phyloP scores from a whole-genome alignment of 2,329 filamentous ascomycete species.

The Fusarium algeriense region DNA sequence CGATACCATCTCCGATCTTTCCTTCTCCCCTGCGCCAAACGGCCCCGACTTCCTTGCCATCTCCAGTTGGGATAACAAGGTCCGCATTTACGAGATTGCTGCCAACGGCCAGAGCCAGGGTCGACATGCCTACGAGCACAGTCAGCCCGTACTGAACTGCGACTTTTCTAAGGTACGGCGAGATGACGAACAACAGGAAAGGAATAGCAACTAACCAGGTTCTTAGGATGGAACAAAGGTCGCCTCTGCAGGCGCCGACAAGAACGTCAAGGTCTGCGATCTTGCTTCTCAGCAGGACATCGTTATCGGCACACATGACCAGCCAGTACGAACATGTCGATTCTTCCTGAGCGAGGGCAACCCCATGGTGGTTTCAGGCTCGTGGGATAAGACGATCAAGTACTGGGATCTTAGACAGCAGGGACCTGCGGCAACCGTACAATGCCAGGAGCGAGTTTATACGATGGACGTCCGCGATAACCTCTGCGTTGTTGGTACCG shows the following conservation, averaged over 20 bases:
- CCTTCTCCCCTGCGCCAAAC: constrained; percentile 76
- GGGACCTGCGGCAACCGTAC: constrained; percentile 73
- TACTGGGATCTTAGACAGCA: constrained; percentile 85
- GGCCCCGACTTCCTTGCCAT: constrained; percentile 84
- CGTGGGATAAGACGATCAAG: constrained; percentile 91
- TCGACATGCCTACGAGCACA: constrained; percentile 87
- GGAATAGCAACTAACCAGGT: constrained; percentile 13
- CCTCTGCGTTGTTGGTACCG: constrained; percentile 90
- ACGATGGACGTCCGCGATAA: constrained; percentile 91
- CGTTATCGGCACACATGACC: constrained; percentile 87
- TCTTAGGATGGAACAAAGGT: constrained; percentile 88
- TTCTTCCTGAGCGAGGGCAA: constrained; percentile 80
- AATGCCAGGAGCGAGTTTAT: constrained; percentile 84
- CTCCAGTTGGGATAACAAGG: constrained; percentile 97
- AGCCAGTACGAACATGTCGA: constrained; percentile 81
- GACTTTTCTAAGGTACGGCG: constrained; percentile 86
- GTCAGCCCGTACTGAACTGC: constrained; percentile 84
- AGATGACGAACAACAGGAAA: not conserved
- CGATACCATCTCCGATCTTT: constrained; percentile 89
- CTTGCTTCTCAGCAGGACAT: constrained; percentile 74
- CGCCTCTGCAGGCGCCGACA: constrained; percentile 89
- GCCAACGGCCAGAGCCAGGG: constrained; percentile 82
- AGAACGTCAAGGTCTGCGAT: constrained; percentile 89
- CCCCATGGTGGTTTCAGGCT: constrained; percentile 90
- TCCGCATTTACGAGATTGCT: constrained; percentile 94